phyloP scores from a whole-genome alignment of 805 yeast species.

The Yamadazyma olivae region DNA sequence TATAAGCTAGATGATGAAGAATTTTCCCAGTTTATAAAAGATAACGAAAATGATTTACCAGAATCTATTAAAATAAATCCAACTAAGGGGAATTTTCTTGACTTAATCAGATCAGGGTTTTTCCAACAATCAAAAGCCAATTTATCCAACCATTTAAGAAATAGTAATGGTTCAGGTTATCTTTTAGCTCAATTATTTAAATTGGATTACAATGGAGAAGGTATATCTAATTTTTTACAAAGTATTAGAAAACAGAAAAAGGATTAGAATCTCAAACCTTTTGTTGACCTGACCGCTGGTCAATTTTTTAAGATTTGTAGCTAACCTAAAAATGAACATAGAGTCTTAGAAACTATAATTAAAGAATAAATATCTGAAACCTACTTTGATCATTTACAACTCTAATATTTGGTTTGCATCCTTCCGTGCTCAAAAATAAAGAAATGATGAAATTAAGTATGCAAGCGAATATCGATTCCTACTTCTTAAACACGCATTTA shows the following conservation, averaged over 20 bases:
- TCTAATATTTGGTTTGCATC: too few relatives aligned
- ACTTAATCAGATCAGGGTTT: slow-evolving; percentile 47
- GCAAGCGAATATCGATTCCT: too few relatives aligned
- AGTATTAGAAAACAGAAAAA: slow-evolving; percentile 33
- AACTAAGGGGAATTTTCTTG: slow-evolving; percentile 35
- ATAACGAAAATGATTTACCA: slow-evolving; percentile 35
- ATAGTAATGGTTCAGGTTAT: slow-evolving; percentile 43
- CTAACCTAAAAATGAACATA: background rate
- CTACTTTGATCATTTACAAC: too few relatives aligned
- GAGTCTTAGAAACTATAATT: too few relatives aligned
- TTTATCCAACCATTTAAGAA: slow-evolving; percentile 40
- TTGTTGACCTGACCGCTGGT: too few relatives aligned
- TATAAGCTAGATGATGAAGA: slow-evolving; percentile 29
- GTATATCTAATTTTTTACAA: slow-evolving; percentile 46
- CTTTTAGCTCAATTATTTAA: slow-evolving; percentile 48
- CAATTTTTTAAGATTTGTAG: too few relatives aligned
- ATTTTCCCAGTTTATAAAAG: slow-evolving; percentile 24
- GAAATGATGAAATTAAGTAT: too few relatives aligned
- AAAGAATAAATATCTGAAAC: too few relatives aligned
- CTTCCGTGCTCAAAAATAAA: too few relatives aligned
- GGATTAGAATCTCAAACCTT: too few relatives aligned
- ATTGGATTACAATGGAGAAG: slow-evolving; percentile 53
- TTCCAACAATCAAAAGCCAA: slow-evolving; percentile 42
- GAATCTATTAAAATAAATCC: slow-evolving; percentile 28
- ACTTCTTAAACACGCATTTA: too few relatives aligned